Evolutionary conservation across 2,329 filamentous ascomycete genomes (phyloP), one percentile per base, ranked within the genome.

Genomic region (Fusarium cyanostomum): DNA sequence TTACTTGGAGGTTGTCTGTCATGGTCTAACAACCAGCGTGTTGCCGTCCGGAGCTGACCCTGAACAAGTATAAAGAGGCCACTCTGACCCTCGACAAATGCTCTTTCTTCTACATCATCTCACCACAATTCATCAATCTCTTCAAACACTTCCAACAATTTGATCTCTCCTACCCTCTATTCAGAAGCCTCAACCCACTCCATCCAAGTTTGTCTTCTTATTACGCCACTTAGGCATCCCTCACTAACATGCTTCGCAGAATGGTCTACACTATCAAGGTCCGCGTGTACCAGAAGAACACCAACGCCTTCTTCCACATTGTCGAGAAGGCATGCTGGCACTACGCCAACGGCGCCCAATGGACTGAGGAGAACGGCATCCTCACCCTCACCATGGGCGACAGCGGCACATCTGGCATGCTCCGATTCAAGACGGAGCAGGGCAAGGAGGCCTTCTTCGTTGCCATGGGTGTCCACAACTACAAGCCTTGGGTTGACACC

Each of bases 241-340:
- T 13, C n/a, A 24, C 44, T 60, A 15, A 66, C 28, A 12, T 1
- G 10, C 3, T n/a, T 8, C 4, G 1, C n/a, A 67, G 64, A 46
- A 67, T 67, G 61, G 45, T 43, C 13, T 67, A 67, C 54, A 55
- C 39, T 9, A 57, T 67, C 52, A 67, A 68, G 37, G 61, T 68
- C 49, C 65, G 65, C 11, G 54, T 67, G 42, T 67, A 57, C 35
- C 65, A 67, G 13, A 66, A 52, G 51, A 68, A 57, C 33, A 41
- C 46, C 30, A 68, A 67, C 33, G 64, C 65, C 52, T 67, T 43
- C 28, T 67, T 67, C 45, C 57, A 37, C 51, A 44, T 56, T 4
- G 64, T 68, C 8, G 65, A 67, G 4, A 60, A 63, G 15, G 64
- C 15, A 3, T 59, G 55, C 26, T 67, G 64, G 65, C 57, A 67